Evolutionary conservation across 164 flowering plant genomes (phyloP), one percentile per base, ranked within the genome.

Genomic region (Hamamelis virginiana): DNA sequence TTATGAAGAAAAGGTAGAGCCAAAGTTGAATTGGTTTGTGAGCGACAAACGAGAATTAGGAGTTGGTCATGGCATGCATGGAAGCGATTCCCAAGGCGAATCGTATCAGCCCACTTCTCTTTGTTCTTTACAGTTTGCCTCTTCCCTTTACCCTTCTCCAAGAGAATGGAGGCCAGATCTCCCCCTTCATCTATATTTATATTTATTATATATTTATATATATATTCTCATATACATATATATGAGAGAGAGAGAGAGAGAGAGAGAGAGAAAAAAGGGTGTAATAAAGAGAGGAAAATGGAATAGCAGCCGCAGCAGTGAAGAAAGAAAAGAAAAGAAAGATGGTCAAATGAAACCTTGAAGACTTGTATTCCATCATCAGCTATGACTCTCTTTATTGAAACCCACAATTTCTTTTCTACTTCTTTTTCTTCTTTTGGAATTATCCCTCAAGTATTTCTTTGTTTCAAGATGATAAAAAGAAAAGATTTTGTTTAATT

Each of bases 71-170:
- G 77, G 81, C 75, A 74, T 85, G 92, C 87, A 88, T 86, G 90
- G 89, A 79, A 73, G 80, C 80, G 86, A 77, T 85, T 82, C 85
- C 86, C 91, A 65, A 88, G 79, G 83, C 78, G 94, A 86, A 87
- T 87, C 90, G 84, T 84, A 77, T 89, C 87, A 85, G 71, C 76
- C 65, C 76, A 76, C 65, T 77, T 72, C 56, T 64, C 69, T 74
- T 80, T 81, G 73, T 74, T 68, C 80, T 84, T 84, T 76, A 82
- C 85, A 84, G 85, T 80, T 77, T 72, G 78, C 83, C 62, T 61
- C 71, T 69, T 12, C 25, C 70, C 84, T 81, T 81, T 81, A 76
- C 71, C 84, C 55, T 53, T 67, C 74, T 50, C 80, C 81, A 67
- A 81, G 84, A 81, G 75, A 78, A 78, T 81, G 84, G 81, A 78